Evolutionary conservation across 164 flowering plant species (phyloP).

Genomic region (Sextonia rubra): DNA sequence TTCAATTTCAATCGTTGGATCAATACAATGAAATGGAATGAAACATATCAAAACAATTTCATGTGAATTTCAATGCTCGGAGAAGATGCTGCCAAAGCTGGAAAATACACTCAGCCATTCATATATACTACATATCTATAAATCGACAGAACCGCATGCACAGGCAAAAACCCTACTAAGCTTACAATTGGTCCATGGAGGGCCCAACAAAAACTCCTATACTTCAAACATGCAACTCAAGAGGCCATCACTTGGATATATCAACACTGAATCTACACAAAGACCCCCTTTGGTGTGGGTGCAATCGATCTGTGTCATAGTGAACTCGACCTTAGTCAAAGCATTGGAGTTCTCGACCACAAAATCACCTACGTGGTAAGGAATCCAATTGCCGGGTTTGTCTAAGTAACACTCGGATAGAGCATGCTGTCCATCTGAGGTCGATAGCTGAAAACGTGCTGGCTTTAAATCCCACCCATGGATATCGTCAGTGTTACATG

Average conservation of each 20-base stretch:
- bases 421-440: conserved; percentile 65
- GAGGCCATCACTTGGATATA: conserved; percentile 35
- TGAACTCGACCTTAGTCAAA: conserved; percentile 56
- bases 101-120: too few relatives aligned
- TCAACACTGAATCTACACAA: conserved; percentile 68
- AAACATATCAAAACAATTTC: too few relatives aligned
- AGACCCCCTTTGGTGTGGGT: conserved; percentile 92
- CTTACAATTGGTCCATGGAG: conserved; percentile 6
- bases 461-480: conserved; percentile 91
- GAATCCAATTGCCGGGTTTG: conserved; percentile 66
- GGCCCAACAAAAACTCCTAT: conserved; percentile 1
- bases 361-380: conserved; percentile 72
- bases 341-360: conserved; percentile 35
- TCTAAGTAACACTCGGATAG: conserved; percentile 42
- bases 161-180: neutral
- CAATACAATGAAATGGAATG: too few relatives aligned
- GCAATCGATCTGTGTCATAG: conserved; percentile 87
- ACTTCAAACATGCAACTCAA: neutral
- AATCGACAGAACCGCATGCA: neutral
- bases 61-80: too few relatives aligned
- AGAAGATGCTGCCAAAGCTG: too few relatives aligned
- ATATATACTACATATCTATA: too few relatives aligned
- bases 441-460: conserved; percentile 53
- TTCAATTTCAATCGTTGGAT: too few relatives aligned
- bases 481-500: conserved; percentile 52